Percentiles rank a stretch among this genome's conserved stretches.
Evolutionary conservation across 2,329 filamentous ascomycete species (phyloP).

Genomic region (Neopestalotiopsis sp.): DNA sequence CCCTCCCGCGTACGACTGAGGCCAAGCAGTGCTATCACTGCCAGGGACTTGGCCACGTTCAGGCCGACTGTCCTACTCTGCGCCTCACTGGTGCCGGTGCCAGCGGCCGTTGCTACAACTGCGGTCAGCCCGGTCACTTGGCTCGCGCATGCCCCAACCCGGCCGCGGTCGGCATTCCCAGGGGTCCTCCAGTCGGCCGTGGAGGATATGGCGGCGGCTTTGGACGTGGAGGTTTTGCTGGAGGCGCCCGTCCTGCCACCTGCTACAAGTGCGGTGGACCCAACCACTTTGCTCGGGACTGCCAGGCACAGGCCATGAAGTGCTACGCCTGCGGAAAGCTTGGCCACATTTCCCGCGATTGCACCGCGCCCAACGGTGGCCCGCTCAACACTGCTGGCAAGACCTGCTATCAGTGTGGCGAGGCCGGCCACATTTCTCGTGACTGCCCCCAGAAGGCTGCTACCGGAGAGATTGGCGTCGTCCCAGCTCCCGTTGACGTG

Average conservation of each 20-base stretch:
- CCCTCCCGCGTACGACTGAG: constrained; percentile 94
- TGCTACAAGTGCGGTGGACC: constrained; percentile 83
- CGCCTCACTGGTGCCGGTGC: constrained; percentile 83
- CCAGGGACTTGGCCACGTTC: constrained; percentile 96
- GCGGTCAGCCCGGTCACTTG: constrained; percentile 89
- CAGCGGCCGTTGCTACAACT: constrained; percentile 94
- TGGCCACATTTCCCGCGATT: constrained; percentile 91
- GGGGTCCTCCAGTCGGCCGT: constrained; percentile 71
- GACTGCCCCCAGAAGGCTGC: constrained; percentile 82
- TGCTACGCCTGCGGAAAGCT: constrained; percentile 97
- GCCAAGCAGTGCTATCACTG: constrained; percentile 99
- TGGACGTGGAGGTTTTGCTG: constrained; percentile 74
- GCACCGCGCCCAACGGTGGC: constrained; percentile 94
- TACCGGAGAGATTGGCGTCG: constrained; percentile 49
- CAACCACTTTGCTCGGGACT: constrained; percentile 98
- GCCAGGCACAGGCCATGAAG: constrained; percentile 98
- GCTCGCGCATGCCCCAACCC: constrained; percentile 89
- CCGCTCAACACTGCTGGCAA: constrained; percentile 95
- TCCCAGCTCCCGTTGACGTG: constrained; percentile 32
- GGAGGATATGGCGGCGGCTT: constrained; percentile 70
- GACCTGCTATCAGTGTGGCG: constrained; percentile 97
- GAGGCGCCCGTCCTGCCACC: constrained; percentile 70
- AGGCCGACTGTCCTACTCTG: constrained; percentile 97
- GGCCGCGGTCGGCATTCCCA: constrained; percentile 64
- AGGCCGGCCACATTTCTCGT: constrained; percentile 93